These are phyloP conservation scores for Podospora australis DNA, from an alignment of 495 filamentous ascomycete genomes.

Conservation along the genomic window DNA sequence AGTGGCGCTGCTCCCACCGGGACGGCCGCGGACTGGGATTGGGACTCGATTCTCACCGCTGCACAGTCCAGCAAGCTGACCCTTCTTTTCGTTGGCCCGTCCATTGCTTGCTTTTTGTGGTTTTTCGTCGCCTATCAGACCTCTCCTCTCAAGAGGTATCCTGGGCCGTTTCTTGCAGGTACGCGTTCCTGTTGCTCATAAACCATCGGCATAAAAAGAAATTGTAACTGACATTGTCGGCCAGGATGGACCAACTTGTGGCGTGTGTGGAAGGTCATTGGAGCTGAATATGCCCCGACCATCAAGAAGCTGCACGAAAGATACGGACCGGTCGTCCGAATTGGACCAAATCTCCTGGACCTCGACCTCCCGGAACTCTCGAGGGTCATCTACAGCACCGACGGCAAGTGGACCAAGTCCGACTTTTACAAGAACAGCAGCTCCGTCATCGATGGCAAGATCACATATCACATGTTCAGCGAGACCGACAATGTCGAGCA, in stretches of 20 bases:
- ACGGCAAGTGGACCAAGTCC: slow-evolving; percentile 25
- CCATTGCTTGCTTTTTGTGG: slow-evolving; percentile 18
- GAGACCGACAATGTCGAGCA: slow-evolving; percentile 28
- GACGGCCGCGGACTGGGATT: neutral
- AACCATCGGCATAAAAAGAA: neutral
- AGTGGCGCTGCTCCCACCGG: neutral
- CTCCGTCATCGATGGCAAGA: slow-evolving; percentile 30
- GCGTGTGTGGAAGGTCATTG: slow-evolving; percentile 22
- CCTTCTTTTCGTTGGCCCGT: slow-evolving; percentile 3
- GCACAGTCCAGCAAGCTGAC: slow-evolving; percentile 8
- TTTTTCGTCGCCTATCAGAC: slow-evolving; percentile 20
- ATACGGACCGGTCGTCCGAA: slow-evolving; percentile 32
- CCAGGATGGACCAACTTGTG: slow-evolving; percentile 28
- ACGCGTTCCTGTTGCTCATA: neutral
- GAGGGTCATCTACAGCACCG: slow-evolving; percentile 19
- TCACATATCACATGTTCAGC: slow-evolving; percentile 33
- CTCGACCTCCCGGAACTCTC: slow-evolving; percentile 25
- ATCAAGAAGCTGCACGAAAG: slow-evolving; percentile 31
- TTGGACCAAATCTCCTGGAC: slow-evolving; percentile 30
- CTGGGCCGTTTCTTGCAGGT: slow-evolving; percentile 27
- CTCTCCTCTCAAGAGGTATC: slow-evolving; percentile 25
- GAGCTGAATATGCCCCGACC: slow-evolving; percentile 17
- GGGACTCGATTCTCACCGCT: neutral
- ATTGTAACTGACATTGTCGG: slow-evolving; percentile 1
- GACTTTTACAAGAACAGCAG: slow-evolving; percentile 38